These are phyloP conservation scores for Neurospora sp. DNA, from an alignment of 495 filamentous ascomycete genomes.

Conservation along the genomic window DNA sequence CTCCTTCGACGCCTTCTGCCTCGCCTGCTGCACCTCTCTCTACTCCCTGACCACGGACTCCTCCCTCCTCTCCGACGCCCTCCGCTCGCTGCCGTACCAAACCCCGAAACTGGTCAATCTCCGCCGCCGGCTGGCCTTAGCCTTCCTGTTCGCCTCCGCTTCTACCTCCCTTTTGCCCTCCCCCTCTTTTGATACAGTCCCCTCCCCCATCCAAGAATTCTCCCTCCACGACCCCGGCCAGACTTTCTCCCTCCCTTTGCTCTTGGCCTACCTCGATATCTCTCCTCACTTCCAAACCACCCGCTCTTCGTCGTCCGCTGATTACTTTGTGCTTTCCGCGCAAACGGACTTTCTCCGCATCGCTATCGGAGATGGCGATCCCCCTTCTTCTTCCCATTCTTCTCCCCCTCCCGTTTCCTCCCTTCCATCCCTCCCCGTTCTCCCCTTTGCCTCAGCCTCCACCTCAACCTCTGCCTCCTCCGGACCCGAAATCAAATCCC, in stretches of 20 bases:
- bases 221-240: background rate
- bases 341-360: constrained; percentile 59
- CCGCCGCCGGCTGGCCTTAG: constrained; percentile 61
- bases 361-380: constrained; percentile 53
- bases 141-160: constrained; percentile 46
- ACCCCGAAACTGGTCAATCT: constrained; percentile 49
- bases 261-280: background rate
- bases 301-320: constrained; percentile 6
- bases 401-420: constrained; percentile 2
- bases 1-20: constrained; percentile 25
- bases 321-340: constrained; percentile 58
- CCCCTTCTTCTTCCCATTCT: background rate
- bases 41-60: constrained; percentile 39
- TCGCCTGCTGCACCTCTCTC: constrained; percentile 37
- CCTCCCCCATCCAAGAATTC: background rate
- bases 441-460: no score
- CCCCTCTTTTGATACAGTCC: background rate
- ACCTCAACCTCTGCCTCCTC: constrained; percentile 19
- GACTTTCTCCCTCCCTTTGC: background rate
- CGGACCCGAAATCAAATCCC: constrained; percentile 19
- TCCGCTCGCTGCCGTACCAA: constrained; percentile 50
- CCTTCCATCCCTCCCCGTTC: no score
- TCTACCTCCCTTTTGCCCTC: background rate
- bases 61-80: constrained; percentile 38
- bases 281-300: background rate